Percentiles rank a stretch among this genome's conserved stretches.
These are phyloP conservation scores for Alternaria rosae DNA, from an alignment of 2,329 filamentous ascomycete genomes.

Conservation along the genomic window DNA sequence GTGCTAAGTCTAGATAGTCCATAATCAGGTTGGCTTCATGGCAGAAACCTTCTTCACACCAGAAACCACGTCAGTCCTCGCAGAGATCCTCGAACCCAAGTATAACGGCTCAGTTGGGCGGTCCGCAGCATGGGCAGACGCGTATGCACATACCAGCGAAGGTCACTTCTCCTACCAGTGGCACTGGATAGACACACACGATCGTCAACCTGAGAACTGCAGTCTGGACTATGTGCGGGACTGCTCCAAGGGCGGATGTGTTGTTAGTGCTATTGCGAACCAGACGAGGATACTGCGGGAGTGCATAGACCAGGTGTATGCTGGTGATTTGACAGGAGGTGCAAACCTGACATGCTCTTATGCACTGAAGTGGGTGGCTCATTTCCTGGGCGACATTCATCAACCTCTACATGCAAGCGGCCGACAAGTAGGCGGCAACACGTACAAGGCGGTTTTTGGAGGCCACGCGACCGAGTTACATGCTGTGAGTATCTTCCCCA, in stretches of 20 bases:
- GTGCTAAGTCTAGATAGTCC: slow-evolving; percentile 35
- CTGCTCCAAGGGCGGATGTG: slow-evolving; percentile 49
- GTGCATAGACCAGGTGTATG: slow-evolving; percentile 44
- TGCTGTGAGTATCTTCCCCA: slow-evolving; percentile 36
- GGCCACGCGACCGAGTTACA: slow-evolving; percentile 50
- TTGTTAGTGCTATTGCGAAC: slow-evolving; percentile 54
- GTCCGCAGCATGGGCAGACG: slow-evolving; percentile 52
- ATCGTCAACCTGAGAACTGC: slow-evolving; percentile 45
- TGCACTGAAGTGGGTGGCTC: slow-evolving; percentile 53
- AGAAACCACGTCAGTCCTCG: slow-evolving; percentile 41
- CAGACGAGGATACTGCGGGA: slow-evolving; percentile 49
- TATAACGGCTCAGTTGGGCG: slow-evolving; percentile 51
- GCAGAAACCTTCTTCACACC: slow-evolving; percentile 48
- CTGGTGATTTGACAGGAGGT: slow-evolving; percentile 30
- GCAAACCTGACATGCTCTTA: slow-evolving; percentile 50
- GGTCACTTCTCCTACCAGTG: slow-evolving; percentile 54
- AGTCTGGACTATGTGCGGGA: slow-evolving; percentile 48
- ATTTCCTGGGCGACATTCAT: slow-evolving; percentile 53
- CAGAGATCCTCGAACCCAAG: slow-evolving; percentile 49
- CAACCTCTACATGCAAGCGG: slow-evolving; percentile 54
- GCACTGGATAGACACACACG: slow-evolving; percentile 52
- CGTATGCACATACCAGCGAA: slow-evolving; percentile 48
- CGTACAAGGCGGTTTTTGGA: slow-evolving; percentile 48
- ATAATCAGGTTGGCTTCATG: slow-evolving; percentile 53
- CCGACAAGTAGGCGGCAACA: slow-evolving; percentile 49